Evolutionary conservation across 306 rosid species (phyloP).

Genomic region (Casuarina glauca): DNA sequence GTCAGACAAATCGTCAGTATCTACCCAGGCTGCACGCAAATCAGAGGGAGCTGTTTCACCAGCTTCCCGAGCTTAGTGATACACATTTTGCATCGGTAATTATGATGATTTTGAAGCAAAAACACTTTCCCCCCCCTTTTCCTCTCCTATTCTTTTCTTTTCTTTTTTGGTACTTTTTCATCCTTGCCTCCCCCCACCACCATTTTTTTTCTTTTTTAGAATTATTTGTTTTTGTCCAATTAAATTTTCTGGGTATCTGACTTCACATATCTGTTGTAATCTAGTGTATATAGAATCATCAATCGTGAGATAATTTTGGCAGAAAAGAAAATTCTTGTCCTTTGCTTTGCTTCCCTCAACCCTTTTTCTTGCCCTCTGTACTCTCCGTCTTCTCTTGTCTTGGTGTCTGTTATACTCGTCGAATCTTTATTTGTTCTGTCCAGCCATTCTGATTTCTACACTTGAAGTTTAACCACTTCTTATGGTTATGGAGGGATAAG

Average conservation of each 20-base stretch:
- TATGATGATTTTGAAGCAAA: conserved; percentile 33
- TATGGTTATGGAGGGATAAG: background rate
- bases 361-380: background rate
- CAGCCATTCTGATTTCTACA: background rate
- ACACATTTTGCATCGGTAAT: conserved; percentile 47
- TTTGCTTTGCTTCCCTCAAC: conserved; percentile 8
- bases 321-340: conserved; percentile 27
- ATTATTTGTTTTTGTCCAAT: conserved; percentile 48
- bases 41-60: conserved; percentile 57
- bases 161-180: conserved; percentile 9
- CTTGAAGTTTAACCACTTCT: background rate
- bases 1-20: conserved; percentile 58
- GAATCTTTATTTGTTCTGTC: background rate
- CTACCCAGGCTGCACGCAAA: conserved; percentile 50
- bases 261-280: conserved; percentile 55
- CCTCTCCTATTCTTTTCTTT: too few relatives aligned
- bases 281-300: conserved; percentile 69
- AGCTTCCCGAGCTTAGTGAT: conserved; percentile 51
- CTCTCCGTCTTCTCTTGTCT: background rate
- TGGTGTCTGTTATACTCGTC: background rate
- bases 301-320: conserved; percentile 41
- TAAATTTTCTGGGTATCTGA: conserved; percentile 44
- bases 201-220: conserved; percentile 16
- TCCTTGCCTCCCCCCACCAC: conserved; percentile 13
- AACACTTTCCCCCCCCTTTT: background rate